Conservation (phyloP, 495 filamentous ascomycete species). For the Sporormia fimetaria region DNA sequence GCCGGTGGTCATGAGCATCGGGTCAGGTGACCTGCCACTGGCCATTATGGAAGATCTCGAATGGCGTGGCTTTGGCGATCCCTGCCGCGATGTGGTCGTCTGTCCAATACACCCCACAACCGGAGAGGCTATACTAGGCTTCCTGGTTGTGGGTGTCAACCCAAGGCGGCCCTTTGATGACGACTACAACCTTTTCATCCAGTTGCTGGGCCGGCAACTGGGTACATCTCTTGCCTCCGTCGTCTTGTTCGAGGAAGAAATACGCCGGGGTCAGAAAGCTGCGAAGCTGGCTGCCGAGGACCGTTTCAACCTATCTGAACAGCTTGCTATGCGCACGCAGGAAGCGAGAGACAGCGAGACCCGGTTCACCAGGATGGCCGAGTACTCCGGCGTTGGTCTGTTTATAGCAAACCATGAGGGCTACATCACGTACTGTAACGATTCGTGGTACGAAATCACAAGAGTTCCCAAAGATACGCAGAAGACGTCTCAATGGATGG, state of each 20-base stretch:
- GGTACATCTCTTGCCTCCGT: conserved; percentile 62
- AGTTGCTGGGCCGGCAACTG: conserved; percentile 56
- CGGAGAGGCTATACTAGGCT: conserved; percentile 51
- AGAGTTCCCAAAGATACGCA: conserved; percentile 38
- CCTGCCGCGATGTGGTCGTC: conserved; percentile 51
- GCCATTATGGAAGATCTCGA: conserved; percentile 49
- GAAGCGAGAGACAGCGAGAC: conserved; percentile 59
- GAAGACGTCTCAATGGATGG: conserved; percentile 50
- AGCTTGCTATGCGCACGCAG: conserved; percentile 53
- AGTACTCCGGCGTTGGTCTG: conserved; percentile 60
- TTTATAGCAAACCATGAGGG: conserved; percentile 56
- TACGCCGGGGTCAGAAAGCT: conserved; percentile 52
- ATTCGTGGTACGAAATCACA: conserved; percentile 54
- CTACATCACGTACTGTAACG: conserved; percentile 57
- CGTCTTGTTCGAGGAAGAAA: conserved; percentile 63
- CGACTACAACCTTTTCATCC: conserved; percentile 58
- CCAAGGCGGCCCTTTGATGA: conserved; percentile 57
- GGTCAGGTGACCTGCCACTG: conserved; percentile 46
- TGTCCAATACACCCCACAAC: conserved; percentile 62
- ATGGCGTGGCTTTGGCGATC: conserved; percentile 54
- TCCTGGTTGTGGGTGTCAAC: conserved; percentile 58
- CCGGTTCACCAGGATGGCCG: conserved; percentile 63
- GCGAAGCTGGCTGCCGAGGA: conserved; percentile 54
- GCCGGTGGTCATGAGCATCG: conserved; percentile 47
- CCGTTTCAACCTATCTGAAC: conserved; percentile 53